Conservation (phyloP, 768 basidiomycete genomes). For the Phaffia tasmanica region DNA sequence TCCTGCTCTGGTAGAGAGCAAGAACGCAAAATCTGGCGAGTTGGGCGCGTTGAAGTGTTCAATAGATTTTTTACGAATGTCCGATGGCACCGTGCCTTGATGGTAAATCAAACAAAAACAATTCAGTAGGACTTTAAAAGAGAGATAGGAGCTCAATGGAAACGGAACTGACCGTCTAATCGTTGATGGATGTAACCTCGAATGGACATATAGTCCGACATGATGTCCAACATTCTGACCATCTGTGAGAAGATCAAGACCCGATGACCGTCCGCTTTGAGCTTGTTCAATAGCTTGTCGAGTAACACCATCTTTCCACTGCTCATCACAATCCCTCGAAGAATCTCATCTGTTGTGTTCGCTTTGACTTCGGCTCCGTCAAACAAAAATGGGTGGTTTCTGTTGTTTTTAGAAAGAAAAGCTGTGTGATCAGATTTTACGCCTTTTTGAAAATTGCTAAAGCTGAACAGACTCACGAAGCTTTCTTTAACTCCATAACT, state of each 20-base stretch:
- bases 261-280: constrained; percentile 85
- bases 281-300: constrained; percentile 83
- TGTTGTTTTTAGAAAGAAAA: not conserved
- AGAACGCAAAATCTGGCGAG: constrained; percentile 90
- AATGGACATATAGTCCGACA: constrained; percentile 88
- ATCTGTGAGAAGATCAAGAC: constrained; percentile 98
- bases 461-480: constrained; percentile 41
- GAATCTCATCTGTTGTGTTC: constrained; percentile 61
- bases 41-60: constrained; percentile 91
- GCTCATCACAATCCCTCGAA: constrained; percentile 95
- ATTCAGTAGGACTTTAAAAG: not conserved
- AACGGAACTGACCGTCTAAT: constrained; percentile 58
- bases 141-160: not conserved
- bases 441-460: constrained; percentile 3
- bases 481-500: constrained; percentile 99
- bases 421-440: not conserved
- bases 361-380: constrained; percentile 72
- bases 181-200: constrained; percentile 88
- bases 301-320: constrained; percentile 97
- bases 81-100: constrained; percentile 60
- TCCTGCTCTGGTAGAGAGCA: constrained; percentile 91
- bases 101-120: not conserved
- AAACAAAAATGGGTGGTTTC: constrained; percentile 90
- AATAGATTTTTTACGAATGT: constrained; percentile 85
- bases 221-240: constrained; percentile 97